Conservation (phyloP, 169 alveolate genomes). For the Cryptosporidium andersoni region DNA sequence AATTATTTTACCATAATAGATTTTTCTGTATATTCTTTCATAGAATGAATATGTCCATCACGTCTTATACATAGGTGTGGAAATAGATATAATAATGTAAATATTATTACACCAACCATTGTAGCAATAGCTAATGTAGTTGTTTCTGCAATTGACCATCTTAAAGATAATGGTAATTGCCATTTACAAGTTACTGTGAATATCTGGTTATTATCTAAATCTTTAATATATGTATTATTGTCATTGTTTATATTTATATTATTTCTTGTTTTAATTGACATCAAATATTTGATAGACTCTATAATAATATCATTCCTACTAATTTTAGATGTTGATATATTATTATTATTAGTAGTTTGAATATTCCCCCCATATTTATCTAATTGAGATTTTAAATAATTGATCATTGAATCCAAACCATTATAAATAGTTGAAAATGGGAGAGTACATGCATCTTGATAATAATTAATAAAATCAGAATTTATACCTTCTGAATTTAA, state of each 20-base stretch:
- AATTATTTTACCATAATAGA: not conserved
- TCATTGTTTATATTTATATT: not conserved
- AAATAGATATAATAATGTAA: not conserved
- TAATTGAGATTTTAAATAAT: conserved; percentile 8
- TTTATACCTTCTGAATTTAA: conserved; percentile 26
- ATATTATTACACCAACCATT: not conserved
- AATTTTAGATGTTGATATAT: too few relatives aligned
- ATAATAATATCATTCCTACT: conserved; percentile 20
- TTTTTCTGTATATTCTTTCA: not conserved
- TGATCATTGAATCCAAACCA: conserved; percentile 36
- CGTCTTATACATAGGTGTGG: not conserved
- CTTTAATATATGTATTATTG: not conserved
- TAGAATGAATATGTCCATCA: not conserved
- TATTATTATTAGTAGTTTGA: not conserved
- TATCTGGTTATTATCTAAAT: conserved; percentile 11
- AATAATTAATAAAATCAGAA: not conserved
- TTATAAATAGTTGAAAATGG: conserved; percentile 19
- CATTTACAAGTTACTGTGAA: conserved; percentile 37
- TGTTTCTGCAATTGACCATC: conserved; percentile 65
- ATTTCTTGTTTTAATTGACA: conserved; percentile 49
- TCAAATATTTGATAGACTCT: conserved; percentile 8
- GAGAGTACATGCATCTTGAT: not conserved
- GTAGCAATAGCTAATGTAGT: conserved; percentile 9
- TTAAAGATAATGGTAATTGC: conserved; percentile 12
- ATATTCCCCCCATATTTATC: not conserved